These are phyloP conservation scores for Pythium plurisporium DNA, from an alignment of 352 stramenopile genomes.

Conservation along the genomic window DNA sequence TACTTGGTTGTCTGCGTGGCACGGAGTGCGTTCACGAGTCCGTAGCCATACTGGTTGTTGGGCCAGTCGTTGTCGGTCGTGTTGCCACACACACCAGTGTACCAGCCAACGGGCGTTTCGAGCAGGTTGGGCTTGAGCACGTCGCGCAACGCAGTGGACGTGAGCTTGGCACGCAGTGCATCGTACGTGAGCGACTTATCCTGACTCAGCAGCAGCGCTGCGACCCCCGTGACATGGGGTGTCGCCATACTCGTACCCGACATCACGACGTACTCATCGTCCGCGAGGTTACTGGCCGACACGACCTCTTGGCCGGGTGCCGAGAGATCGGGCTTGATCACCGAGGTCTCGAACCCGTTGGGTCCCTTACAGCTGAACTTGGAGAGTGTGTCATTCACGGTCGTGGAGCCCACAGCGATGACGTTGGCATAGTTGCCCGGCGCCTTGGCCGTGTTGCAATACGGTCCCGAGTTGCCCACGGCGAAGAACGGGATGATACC, in stretches of 20 bases:
- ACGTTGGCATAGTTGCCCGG: slow-evolving; percentile 29
- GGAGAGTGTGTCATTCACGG: slow-evolving; percentile 20
- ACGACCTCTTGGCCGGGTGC: slow-evolving; percentile 19
- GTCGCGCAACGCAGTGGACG: slow-evolving; percentile 4
- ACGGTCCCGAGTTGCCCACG: slow-evolving; percentile 25
- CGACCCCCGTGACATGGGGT: slow-evolving; percentile 25
- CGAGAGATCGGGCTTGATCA: slow-evolving; percentile 26
- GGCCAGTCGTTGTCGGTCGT: slow-evolving; percentile 23
- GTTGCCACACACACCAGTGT: slow-evolving; percentile 19
- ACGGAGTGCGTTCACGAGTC: slow-evolving; percentile 7
- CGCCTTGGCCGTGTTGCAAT: slow-evolving; percentile 24
- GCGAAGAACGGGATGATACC: slow-evolving; percentile 33
- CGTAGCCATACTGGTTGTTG: slow-evolving; percentile 26
- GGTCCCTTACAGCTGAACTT: slow-evolving; percentile 24
- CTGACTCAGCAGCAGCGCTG: slow-evolving; percentile 19
- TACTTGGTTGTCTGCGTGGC: slow-evolving; percentile 4
- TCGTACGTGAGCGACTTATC: slow-evolving; percentile 14
- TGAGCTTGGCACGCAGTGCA: slow-evolving; percentile 2
- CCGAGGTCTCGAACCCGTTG: slow-evolving; percentile 6
- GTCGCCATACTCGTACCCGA: slow-evolving; percentile 31
- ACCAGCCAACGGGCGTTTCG: slow-evolving; percentile 11
- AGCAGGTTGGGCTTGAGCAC: slow-evolving; percentile 12
- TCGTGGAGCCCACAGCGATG: slow-evolving; percentile 31
- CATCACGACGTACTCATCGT: slow-evolving; percentile 14
- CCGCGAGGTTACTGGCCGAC: slow-evolving; percentile 13